Evolutionary conservation across 106 monocot species (phyloP), one percentile per base, ranked within the genome.

Genomic region (Dioscorea zingiberensis): DNA sequence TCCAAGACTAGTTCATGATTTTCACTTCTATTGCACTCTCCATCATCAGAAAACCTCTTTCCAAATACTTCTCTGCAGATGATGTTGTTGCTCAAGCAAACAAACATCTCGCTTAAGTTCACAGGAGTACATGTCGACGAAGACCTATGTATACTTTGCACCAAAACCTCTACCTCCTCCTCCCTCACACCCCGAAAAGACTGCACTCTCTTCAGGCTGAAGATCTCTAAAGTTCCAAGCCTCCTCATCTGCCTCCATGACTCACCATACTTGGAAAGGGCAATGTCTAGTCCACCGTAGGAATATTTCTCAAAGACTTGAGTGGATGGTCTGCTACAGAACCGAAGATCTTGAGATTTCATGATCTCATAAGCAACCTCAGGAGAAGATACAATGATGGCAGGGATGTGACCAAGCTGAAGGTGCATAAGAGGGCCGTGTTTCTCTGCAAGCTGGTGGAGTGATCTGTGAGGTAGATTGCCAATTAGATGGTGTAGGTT

Each of bases 101-200:
- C 32, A 9, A 47, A 23, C 73, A 62, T 62, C 70, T 83, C 73
- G 26, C 65, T 74, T 55, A 83, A 17, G 22, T 30, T 83, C 69
- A 2, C 70, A 23, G 11, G 64, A 2, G n/a, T n/a, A n/a, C 12
- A 4, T 11, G 21, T 51, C 19, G 19, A 22, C 9, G n/a, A n/a
- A n/a, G 8, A 17, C 21, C 44, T 27, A 26, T 0, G 27, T 32
- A 73, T 65, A 6, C 54, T 17, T 10, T 53, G 13, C 13, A 71
- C 60, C 47, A 71, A 4, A 4, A 18, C 17, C 9, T 48, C 47
- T 0, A 71, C 70, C 24, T 71, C 59, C 24, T 61, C 48, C 47
- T 71, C 70, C 1, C 70, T 17, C 4, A 27, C 21, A 11, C 7
- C 3, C 21, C 25, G 2, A 14, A 32, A 63, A 14, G 62, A 62